Evolutionary conservation across 164 flowering plant genomes (phyloP).

Genomic region (Litsea cubeba): DNA sequence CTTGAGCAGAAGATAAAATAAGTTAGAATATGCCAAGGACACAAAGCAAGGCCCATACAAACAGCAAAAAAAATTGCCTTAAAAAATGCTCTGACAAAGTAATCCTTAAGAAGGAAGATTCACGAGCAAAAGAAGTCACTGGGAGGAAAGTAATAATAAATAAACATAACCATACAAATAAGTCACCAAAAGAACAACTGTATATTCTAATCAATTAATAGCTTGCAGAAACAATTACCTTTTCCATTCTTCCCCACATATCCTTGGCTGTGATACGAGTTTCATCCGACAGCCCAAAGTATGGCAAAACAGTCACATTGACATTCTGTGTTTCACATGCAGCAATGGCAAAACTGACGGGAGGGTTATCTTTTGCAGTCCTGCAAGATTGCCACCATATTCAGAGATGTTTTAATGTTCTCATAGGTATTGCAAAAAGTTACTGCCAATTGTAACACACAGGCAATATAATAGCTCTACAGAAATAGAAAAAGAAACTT

Average conservation of each 20-base stretch:
- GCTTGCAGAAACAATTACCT: slow-evolving; percentile 34
- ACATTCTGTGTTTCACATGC: slow-evolving; percentile 94
- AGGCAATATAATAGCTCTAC: background rate
- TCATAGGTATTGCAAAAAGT: background rate
- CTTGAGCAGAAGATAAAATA: slow-evolving; percentile 24
- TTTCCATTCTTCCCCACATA: slow-evolving; percentile 74
- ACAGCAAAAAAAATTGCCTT: background rate
- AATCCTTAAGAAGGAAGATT: background rate
- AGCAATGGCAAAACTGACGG: slow-evolving; percentile 92
- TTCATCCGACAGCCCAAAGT: slow-evolving; percentile 70
- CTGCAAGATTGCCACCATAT: slow-evolving; percentile 36
- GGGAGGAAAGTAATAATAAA: too few species aligned
- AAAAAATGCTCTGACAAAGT: background rate
- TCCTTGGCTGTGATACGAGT: slow-evolving; percentile 63
- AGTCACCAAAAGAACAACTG: background rate
- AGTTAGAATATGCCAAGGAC: background rate
- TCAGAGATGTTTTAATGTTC: background rate
- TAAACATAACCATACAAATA: background rate
- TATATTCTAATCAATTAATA: background rate
- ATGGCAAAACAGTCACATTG: slow-evolving; percentile 78
- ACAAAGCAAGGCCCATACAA: background rate
- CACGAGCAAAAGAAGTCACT: background rate
- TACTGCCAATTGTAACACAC: background rate
- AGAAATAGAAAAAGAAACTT: background rate
- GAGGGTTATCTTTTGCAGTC: slow-evolving; percentile 80